Conservation (phyloP, 2,329 filamentous ascomycete genomes). For the Ceratocystis harringtonii region DNA sequence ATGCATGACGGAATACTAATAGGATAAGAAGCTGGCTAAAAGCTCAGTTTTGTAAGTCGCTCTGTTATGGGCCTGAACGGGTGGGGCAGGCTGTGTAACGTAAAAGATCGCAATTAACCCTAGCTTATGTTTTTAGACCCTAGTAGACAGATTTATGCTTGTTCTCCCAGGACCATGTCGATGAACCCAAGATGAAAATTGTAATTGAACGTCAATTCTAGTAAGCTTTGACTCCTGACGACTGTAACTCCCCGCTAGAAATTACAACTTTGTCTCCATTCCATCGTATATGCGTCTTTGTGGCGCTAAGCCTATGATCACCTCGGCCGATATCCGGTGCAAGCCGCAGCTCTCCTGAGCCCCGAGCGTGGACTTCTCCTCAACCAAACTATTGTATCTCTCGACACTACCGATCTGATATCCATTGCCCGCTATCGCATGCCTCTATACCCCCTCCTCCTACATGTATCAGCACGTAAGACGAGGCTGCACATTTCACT, state of each 20-base stretch:
- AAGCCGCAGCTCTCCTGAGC: constrained; percentile 46
- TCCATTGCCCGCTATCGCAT: constrained; percentile 1
- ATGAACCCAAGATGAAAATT: constrained; percentile 23
- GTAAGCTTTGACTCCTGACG: no score
- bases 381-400: constrained; percentile 35
- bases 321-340: constrained; percentile 29
- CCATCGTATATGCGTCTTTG: constrained; percentile 53
- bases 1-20: neutral
- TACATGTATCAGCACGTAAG: constrained; percentile 24
- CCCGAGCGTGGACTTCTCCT: constrained; percentile 48
- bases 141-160: neutral
- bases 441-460: neutral
- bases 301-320: constrained; percentile 38
- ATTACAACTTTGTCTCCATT: constrained; percentile 48
- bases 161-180: neutral
- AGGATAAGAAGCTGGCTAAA: neutral
- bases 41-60: neutral
- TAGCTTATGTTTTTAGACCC: neutral
- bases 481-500: constrained; percentile 40
- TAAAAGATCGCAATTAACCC: neutral
- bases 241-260: neutral
- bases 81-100: neutral
- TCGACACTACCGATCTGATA: constrained; percentile 5
- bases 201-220: constrained; percentile 21
- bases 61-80: neutral